These are phyloP conservation scores for Bacidia gigantensis DNA, from an alignment of 495 filamentous ascomycete genomes.

Conservation along the genomic window DNA sequence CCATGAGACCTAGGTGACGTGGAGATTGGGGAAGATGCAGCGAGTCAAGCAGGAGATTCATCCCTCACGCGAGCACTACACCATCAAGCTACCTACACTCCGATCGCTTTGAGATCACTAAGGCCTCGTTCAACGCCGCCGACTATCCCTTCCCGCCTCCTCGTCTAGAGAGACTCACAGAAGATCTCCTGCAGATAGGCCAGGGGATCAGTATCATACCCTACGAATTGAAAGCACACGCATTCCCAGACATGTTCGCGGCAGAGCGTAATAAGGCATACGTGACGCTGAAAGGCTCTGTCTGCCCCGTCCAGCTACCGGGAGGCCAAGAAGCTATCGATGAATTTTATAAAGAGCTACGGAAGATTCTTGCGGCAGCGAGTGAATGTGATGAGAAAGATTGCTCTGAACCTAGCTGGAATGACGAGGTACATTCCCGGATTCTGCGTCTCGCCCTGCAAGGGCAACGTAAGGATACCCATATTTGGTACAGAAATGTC, in stretches of 20 bases:
- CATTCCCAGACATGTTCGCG: neutral
- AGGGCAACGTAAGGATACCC: neutral
- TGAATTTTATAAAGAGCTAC: neutral
- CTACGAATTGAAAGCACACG: neutral
- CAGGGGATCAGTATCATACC: neutral
- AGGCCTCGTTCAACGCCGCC: neutral
- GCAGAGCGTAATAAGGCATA: neutral
- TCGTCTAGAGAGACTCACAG: neutral
- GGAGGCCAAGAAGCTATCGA: neutral
- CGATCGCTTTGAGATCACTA: neutral
- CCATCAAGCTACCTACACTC: neutral
- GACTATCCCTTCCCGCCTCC: neutral
- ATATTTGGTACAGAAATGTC: conserved; percentile 2
- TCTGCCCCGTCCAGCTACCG: neutral
- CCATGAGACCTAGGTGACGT: neutral
- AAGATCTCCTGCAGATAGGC: neutral
- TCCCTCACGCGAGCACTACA: neutral
- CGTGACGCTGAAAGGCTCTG: neutral
- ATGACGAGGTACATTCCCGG: conserved; percentile 3
- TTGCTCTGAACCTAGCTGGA: conserved; percentile 1
- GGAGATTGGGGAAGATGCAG: neutral
- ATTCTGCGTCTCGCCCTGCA: conserved; percentile 1
- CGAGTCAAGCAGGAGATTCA: neutral
- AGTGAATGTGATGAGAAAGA: neutral
- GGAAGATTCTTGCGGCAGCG: neutral